Evolutionary conservation across 2,329 filamentous ascomycete genomes (phyloP).

Genomic region (Cordyceps pruinosa): DNA sequence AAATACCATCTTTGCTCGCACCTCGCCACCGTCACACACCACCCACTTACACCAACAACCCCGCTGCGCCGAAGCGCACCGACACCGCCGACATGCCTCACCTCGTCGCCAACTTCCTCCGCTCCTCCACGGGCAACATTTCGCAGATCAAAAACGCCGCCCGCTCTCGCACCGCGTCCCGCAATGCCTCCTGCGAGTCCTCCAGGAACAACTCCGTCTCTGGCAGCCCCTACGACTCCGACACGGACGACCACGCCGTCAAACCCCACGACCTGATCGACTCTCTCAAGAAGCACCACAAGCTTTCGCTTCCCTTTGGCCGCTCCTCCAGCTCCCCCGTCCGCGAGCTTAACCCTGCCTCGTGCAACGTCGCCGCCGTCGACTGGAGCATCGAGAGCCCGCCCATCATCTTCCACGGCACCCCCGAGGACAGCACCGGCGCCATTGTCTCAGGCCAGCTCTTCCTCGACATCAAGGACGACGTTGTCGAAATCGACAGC

Average conservation of each 20-base stretch:
- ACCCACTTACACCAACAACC: background rate
- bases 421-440: slow-evolving; percentile 67
- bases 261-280: slow-evolving; percentile 34
- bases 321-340: slow-evolving; percentile 14
- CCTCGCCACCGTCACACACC: background rate
- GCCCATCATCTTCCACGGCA: slow-evolving; percentile 76
- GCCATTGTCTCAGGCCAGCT: slow-evolving; percentile 81
- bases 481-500: slow-evolving; percentile 58
- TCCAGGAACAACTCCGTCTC: slow-evolving; percentile 22
- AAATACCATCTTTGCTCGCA: background rate
- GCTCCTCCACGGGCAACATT: slow-evolving; percentile 49
- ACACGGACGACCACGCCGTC: slow-evolving; percentile 29
- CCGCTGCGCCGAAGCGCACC: background rate
- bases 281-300: slow-evolving; percentile 35
- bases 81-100: slow-evolving; percentile 43
- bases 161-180: slow-evolving; percentile 18
- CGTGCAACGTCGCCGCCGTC: slow-evolving; percentile 33
- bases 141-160: slow-evolving; percentile 39
- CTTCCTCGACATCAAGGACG: slow-evolving; percentile 63
- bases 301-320: slow-evolving; percentile 34
- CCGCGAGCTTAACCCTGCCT: slow-evolving; percentile 17
- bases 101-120: slow-evolving; percentile 50
- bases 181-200: slow-evolving; percentile 13
- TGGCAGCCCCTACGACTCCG: slow-evolving; percentile 29
- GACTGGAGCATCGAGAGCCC: slow-evolving; percentile 72